Percentiles rank a stretch among this genome's conserved stretches.
Conservation (phyloP, 208 protist genomes). For the Herpetomonas samuelpessoai region DNA sequence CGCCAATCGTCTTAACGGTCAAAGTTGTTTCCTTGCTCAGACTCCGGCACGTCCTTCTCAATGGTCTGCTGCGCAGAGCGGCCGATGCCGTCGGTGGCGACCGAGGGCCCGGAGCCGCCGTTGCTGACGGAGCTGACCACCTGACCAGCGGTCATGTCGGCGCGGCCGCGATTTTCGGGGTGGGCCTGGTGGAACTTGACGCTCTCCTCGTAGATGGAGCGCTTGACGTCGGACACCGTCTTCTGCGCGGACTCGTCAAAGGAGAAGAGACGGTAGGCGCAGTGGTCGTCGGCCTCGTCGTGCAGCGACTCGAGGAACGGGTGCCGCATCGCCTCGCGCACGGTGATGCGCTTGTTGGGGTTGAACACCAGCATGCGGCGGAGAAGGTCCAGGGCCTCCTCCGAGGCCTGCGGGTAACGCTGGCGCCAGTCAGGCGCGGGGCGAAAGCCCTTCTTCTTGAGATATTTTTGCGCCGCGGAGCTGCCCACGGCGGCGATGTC, state of each 20-base stretch:
- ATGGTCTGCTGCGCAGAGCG: slow-evolving; percentile 80
- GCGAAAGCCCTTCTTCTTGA: slow-evolving; percentile 68
- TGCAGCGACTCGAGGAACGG: slow-evolving; percentile 84
- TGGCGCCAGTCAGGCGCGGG: slow-evolving; percentile 52
- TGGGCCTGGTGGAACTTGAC: slow-evolving; percentile 67
- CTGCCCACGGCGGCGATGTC: slow-evolving; percentile 82
- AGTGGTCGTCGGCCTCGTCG: slow-evolving; percentile 74
- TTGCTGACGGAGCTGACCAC: background rate
- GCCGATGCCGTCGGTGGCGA: slow-evolving; percentile 66
- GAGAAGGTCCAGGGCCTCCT: slow-evolving; percentile 87
- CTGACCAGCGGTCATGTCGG: slow-evolving; percentile 7
- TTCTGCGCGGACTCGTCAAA: slow-evolving; percentile 81
- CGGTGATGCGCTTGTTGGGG: slow-evolving; percentile 89
- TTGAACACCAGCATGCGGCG: slow-evolving; percentile 92
- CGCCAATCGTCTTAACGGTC: slow-evolving; percentile 19
- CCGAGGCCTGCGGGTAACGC: slow-evolving; percentile 76
- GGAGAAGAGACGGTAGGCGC: slow-evolving; percentile 52
- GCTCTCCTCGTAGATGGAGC: slow-evolving; percentile 82
- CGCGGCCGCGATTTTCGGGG: slow-evolving; percentile 26
- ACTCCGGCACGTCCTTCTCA: slow-evolving; percentile 44
- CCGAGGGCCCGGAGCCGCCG: slow-evolving; percentile 14
- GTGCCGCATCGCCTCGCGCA: slow-evolving; percentile 88
- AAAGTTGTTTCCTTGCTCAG: slow-evolving; percentile 32
- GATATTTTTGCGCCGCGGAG: slow-evolving; percentile 83
- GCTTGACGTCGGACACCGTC: slow-evolving; percentile 79